Conservation (phyloP, 1,284 basidiomycete species). For the Austropuccinia psidii region DNA sequence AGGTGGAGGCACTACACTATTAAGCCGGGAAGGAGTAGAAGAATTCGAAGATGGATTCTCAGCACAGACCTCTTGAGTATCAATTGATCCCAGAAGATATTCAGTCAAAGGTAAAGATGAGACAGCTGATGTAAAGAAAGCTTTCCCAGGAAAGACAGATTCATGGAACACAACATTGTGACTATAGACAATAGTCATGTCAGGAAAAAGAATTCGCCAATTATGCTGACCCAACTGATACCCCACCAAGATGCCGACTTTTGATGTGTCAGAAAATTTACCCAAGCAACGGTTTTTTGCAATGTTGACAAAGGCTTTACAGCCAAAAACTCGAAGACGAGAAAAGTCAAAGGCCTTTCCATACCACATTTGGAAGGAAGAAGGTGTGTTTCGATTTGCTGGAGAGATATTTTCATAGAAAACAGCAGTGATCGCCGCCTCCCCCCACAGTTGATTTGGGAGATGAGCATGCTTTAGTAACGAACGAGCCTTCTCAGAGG, state of each 20-base stretch:
- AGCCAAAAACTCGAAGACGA: background rate
- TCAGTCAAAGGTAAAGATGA: background rate
- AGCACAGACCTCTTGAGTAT: background rate
- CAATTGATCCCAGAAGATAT: background rate
- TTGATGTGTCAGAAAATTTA: background rate
- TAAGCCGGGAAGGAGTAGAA: background rate
- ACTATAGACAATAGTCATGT: background rate
- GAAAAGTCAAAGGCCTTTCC: background rate
- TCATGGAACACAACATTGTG: conserved; percentile 5
- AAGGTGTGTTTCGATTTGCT: background rate
- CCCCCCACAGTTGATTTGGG: conserved; percentile 42
- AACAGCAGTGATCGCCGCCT: conserved; percentile 44
- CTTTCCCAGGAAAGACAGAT: background rate
- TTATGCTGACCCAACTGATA: background rate
- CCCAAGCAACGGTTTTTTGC: background rate
- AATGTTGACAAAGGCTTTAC: background rate
- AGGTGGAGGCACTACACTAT: no score
- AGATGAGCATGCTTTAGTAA: conserved; percentile 16
- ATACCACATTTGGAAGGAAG: background rate
- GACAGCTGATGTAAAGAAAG: no score
- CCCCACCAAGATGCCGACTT: background rate
- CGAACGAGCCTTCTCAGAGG: background rate
- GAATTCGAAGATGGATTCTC: background rate
- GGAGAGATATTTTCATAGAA: conserved; percentile 48
- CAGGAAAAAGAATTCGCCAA: background rate